Evolutionary conservation across 768 basidiomycete species (phyloP), one percentile per base, ranked within the genome.

Genomic region (Boletus vermiculosoides): DNA sequence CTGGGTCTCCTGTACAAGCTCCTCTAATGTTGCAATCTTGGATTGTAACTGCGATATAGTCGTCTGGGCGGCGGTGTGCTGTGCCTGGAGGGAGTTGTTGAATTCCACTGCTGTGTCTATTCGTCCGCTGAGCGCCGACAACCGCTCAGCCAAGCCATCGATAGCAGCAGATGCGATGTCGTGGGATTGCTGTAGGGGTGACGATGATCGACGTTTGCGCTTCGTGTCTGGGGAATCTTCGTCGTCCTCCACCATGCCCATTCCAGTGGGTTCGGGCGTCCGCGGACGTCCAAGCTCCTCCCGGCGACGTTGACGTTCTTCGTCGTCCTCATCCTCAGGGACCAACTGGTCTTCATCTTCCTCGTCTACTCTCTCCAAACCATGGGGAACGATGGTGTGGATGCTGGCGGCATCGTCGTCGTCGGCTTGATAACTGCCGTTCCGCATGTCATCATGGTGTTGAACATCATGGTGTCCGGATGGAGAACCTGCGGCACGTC

Each of bases 181-280:
- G 5, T 65, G 70, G 3, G 66, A 44, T 28, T 50, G 59, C 25
- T 48, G 54, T 20, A 50, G 60, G 10, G 65, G 63, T 33, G 63
- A 59, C 49, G 63, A 44, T 1, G 66, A 34, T 10, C 54, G 61
- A 41, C 61, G 64, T 30, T 63, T 62, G 15, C 50, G 50, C 44
- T 63, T 70, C 33, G 63, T 50, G 20, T 54, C 51, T 1, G 69
- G 61, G n/a, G 63, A 66, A 37, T 75, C 71, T 9, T 83, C 77
- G 46, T 82, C 77, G 36, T 77, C 78, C 50, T 69, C 80, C 46
- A 68, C 66, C 73, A 82, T 78, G 39, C 81, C 80, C 74, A 81
- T 80, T 47, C 76, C 77, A 12, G 82, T 83, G 5, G 91, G 92
- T 66, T 94, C 92, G 0, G 92, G 92, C 7, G 93, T 94, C 8